phyloP scores from a whole-genome alignment of 23 red algal species.

The Gracilariopsis chorda region DNA sequence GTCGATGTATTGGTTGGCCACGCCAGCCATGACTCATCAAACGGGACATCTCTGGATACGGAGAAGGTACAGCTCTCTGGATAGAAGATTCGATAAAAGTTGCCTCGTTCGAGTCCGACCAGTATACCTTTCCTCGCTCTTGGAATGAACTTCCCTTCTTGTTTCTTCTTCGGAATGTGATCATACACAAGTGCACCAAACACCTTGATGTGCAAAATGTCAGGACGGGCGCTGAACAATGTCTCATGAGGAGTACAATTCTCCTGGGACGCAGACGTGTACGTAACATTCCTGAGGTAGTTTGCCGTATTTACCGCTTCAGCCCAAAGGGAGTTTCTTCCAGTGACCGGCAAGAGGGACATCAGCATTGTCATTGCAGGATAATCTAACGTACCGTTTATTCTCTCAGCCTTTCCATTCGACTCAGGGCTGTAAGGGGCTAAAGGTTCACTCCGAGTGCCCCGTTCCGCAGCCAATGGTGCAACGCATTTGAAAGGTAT shows the following conservation, averaged over 20 bases:
- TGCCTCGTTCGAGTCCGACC: not conserved
- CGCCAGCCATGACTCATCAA: not conserved
- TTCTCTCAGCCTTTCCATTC: constrained; percentile 7
- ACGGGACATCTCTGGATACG: not conserved
- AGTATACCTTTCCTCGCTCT: not conserved
- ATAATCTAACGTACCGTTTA: constrained; percentile 2
- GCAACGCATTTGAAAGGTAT: not conserved
- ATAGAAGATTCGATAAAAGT: not conserved
- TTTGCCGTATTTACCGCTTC: not conserved
- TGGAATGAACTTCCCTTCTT: not conserved
- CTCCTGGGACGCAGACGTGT: not conserved
- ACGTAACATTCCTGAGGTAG: not conserved
- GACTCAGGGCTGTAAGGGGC: not conserved
- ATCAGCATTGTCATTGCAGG: not conserved
- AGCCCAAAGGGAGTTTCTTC: not conserved
- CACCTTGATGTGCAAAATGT: not conserved
- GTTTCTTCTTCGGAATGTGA: not conserved
- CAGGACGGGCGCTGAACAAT: not conserved
- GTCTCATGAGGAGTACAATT: not conserved
- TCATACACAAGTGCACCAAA: not conserved
- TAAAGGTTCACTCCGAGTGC: not conserved
- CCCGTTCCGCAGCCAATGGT: not conserved
- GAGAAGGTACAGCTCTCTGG: not conserved
- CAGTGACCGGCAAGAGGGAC: not conserved
- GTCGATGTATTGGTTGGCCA: not conserved